Percentiles rank a stretch among this genome's conserved stretches.
These are phyloP conservation scores for Pseudofabraea citricarpa DNA, from an alignment of 2,329 filamentous ascomycete genomes.

Conservation along the genomic window DNA sequence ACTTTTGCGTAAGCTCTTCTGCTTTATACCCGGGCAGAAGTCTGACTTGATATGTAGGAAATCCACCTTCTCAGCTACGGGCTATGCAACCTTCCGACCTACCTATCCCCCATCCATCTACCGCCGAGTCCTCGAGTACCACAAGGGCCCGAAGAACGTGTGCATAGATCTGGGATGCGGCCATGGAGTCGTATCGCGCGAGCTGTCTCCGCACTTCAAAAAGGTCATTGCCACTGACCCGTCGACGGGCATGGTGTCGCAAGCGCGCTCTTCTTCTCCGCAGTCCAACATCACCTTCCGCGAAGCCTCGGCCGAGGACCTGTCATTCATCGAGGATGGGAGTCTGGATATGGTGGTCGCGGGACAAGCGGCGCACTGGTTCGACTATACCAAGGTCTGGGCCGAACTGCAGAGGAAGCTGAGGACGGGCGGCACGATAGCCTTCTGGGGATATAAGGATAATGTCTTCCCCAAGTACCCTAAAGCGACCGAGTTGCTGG, in stretches of 20 bases:
- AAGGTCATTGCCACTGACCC: conserved; percentile 51
- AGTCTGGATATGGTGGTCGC: conserved; percentile 47
- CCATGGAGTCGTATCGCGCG: conserved; percentile 52
- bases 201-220: conserved; percentile 47
- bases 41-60: conserved; percentile 45
- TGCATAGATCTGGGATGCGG: conserved; percentile 60
- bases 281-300: conserved; percentile 42
- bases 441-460: conserved; percentile 64
- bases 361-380: conserved; percentile 62
- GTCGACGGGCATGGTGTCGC: conserved; percentile 50
- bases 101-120: conserved; percentile 52
- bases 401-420: conserved; percentile 49
- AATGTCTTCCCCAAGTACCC: conserved; percentile 52
- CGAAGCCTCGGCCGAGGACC: conserved; percentile 47
- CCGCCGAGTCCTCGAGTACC: conserved; percentile 48
- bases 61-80: conserved; percentile 48
- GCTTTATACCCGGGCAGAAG: too few species aligned
- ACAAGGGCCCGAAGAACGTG: conserved; percentile 33
- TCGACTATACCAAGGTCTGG: conserved; percentile 52
- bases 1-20: conserved; percentile 46
- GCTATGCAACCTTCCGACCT: conserved; percentile 57
- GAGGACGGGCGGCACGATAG: conserved; percentile 51
- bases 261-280: conserved; percentile 38
- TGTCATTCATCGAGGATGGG: conserved; percentile 42
- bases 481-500: conserved; percentile 46